Evolutionary conservation across 345 rosid species (phyloP).

Genomic region (Lepidium didymum): DNA sequence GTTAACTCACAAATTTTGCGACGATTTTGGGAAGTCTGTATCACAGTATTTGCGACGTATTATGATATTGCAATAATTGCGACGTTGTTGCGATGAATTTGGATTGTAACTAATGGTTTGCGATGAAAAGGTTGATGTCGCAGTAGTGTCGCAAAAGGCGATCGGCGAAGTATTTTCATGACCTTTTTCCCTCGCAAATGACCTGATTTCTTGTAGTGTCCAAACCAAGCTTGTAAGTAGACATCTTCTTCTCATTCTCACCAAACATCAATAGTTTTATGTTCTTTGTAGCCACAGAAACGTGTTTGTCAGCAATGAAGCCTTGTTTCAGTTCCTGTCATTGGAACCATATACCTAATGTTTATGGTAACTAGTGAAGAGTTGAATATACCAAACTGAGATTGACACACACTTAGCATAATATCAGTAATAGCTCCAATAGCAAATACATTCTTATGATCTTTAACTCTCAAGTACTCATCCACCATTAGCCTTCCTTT

Average conservation of each 20-base stretch:
- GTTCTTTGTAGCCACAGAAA: constrained; percentile 55
- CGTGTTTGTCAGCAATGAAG: constrained; percentile 62
- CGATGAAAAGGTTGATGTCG: no score
- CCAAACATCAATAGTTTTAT: constrained; percentile 54
- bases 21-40: no score
- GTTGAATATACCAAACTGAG: no score
- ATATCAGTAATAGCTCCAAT: constrained; percentile 74
- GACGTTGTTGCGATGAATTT: no score
- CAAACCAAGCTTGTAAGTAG: constrained; percentile 38
- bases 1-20: no score
- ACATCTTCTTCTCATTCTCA: constrained; percentile 50
- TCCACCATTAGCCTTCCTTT: constrained; percentile 72
- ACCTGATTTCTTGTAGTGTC: no score
- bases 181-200: no score
- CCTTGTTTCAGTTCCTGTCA: constrained; percentile 80
- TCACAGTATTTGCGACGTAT: no score
- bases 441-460: constrained; percentile 49
- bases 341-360: not conserved
- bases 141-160: no score
- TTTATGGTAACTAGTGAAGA: not conserved
- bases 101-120: no score
- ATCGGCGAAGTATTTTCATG: no score
- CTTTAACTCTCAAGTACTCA: constrained; percentile 51
- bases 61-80: no score
- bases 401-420: constrained; percentile 57